Conservation (phyloP, 805 yeast genomes). For the Limtongia smithiae region DNA sequence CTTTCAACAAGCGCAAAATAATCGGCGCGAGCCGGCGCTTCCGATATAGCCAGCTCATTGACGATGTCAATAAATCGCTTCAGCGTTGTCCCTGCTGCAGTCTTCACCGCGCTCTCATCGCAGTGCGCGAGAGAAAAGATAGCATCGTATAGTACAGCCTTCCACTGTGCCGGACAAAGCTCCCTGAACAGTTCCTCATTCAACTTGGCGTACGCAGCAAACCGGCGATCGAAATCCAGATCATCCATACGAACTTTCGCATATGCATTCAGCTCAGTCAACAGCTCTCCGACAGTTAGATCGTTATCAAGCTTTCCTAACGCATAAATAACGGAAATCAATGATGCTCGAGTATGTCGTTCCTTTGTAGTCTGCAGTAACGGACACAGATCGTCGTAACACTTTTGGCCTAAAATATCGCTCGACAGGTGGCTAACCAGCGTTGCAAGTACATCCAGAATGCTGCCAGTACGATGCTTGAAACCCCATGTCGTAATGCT, state of each 20-base stretch:
- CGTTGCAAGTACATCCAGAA: constrained; percentile 16
- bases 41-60: constrained; percentile 38
- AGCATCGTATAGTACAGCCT: constrained; percentile 66
- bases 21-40: constrained; percentile 39
- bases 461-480: constrained; percentile 8
- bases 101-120: constrained; percentile 74
- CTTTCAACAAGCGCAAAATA: constrained; percentile 41
- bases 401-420: constrained; percentile 42
- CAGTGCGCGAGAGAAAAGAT: constrained; percentile 72
- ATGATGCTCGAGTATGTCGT: constrained; percentile 55
- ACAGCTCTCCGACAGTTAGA: constrained; percentile 48
- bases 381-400: constrained; percentile 52
- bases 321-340: constrained; percentile 57
- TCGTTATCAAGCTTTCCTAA: constrained; percentile 55
- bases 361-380: constrained; percentile 60
- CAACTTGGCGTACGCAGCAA: constrained; percentile 61
- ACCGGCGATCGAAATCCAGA: constrained; percentile 72
- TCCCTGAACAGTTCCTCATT: constrained; percentile 51
- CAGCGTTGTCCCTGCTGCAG: constrained; percentile 66
- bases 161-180: constrained; percentile 63
- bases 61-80: constrained; percentile 61
- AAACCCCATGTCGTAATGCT: constrained; percentile 16
- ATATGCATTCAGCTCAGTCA: constrained; percentile 67
- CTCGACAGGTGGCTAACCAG: constrained; percentile 26
- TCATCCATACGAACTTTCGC: constrained; percentile 60